Conservation (phyloP, 768 basidiomycete genomes). For the Mycena vitilis region DNA sequence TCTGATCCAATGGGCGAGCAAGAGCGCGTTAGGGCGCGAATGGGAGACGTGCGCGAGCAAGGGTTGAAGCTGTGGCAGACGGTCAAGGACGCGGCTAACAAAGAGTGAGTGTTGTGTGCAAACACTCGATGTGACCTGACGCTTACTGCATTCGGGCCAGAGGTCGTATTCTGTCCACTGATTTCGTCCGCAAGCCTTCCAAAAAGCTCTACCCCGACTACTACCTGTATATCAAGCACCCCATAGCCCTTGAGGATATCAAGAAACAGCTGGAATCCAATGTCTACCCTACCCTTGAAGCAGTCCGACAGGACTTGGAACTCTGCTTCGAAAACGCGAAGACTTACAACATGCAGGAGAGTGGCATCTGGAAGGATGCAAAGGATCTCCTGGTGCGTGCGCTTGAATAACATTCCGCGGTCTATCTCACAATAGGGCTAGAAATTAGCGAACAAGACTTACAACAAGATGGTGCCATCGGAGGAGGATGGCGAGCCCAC, state of each 20-base stretch:
- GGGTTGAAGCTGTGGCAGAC: slow-evolving; percentile 81
- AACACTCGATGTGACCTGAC: slow-evolving; percentile 40
- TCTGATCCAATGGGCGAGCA: slow-evolving; percentile 47
- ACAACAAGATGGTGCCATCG: slow-evolving; percentile 57
- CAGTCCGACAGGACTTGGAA: slow-evolving; percentile 79
- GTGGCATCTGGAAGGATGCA: slow-evolving; percentile 85
- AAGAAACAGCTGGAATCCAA: slow-evolving; percentile 77
- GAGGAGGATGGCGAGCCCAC: slow-evolving; percentile 53
- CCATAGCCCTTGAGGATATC: slow-evolving; percentile 91
- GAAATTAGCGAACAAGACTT: slow-evolving; percentile 65
- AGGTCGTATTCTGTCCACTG: slow-evolving; percentile 69
- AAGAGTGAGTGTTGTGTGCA: slow-evolving; percentile 77
- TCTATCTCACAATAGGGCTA: slow-evolving; percentile 37
- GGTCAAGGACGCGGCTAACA: slow-evolving; percentile 85
- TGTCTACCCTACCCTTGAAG: slow-evolving; percentile 71
- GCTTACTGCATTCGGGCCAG: slow-evolving; percentile 54
- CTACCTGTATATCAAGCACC: slow-evolving; percentile 80
- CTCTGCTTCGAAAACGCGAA: slow-evolving; percentile 85
- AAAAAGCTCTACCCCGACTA: slow-evolving; percentile 89
- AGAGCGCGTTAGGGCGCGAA: slow-evolving; percentile 40
- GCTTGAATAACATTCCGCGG: not conserved
- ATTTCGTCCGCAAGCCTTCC: slow-evolving; percentile 77
- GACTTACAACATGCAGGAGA: slow-evolving; percentile 84
- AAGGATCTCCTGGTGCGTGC: slow-evolving; percentile 78
- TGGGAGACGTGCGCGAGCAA: slow-evolving; percentile 67